Conservation (phyloP, 352 stramenopile species). For the Globisporangium spiculum region DNA sequence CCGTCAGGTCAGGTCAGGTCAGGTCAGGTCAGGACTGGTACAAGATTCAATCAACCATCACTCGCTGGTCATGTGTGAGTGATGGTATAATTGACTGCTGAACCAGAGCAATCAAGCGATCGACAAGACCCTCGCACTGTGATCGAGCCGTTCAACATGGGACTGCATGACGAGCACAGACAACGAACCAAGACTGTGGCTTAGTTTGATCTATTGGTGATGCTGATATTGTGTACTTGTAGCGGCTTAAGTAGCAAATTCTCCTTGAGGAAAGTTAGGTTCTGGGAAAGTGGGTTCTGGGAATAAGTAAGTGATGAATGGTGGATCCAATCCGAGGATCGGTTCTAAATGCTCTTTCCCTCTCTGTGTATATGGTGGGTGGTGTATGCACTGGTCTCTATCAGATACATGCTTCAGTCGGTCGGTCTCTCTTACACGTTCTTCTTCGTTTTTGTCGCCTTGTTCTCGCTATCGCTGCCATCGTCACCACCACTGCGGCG, state of each 20-base stretch:
- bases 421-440: slow-evolving; percentile 1
- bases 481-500: slow-evolving; percentile 13
- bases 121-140: no score
- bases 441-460: slow-evolving; percentile 16
- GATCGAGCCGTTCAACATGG: no score
- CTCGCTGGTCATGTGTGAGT: not conserved
- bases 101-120: no score
- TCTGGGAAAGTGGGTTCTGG: no score
- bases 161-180: no score
- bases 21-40: not conserved
- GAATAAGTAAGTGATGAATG: not conserved
- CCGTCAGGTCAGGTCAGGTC: no score
- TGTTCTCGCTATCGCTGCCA: slow-evolving; percentile 18
- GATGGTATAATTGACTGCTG: not conserved
- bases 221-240: not conserved
- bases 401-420: not conserved
- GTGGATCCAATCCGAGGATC: not conserved
- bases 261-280: not conserved
- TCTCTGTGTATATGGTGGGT: not conserved
- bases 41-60: not conserved
- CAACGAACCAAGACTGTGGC: not conserved
- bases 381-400: not conserved
- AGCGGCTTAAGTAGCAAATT: not conserved
- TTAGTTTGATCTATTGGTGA: not conserved
- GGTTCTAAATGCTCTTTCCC: not conserved